Evolutionary conservation across 257 asterid species (phyloP).

Genomic region (Solanum acaule): DNA sequence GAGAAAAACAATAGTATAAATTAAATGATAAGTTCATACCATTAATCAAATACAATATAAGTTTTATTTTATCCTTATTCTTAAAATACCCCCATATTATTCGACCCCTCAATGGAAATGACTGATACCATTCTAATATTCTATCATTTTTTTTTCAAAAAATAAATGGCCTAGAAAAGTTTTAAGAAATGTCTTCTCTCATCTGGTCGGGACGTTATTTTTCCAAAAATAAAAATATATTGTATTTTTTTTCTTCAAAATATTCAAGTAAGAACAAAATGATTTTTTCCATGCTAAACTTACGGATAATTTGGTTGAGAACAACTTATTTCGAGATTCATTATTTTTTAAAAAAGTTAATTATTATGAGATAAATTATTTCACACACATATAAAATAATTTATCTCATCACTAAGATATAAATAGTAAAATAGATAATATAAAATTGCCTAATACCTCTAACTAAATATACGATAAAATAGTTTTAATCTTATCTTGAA

Average conservation of each 20-base stretch:
- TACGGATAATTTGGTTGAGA: neutral
- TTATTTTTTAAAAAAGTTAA: no score
- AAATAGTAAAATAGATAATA: accelerated
- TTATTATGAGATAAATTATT: no score
- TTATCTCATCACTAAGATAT: no score
- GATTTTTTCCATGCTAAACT: neutral
- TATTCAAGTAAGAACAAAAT: neutral
- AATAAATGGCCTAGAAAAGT: neutral
- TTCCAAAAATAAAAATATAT: no score
- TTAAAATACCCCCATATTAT: neutral
- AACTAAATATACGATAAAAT: no score
- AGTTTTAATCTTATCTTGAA: no score
- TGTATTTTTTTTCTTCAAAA: neutral
- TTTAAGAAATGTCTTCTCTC: neutral
- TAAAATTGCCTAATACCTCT: no score
- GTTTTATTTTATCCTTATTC: neutral
- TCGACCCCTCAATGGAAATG: neutral
- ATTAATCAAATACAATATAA: neutral
- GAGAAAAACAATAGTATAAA: neutral
- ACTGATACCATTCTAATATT: neutral
- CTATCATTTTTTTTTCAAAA: neutral
- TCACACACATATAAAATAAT: no score
- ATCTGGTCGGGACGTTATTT: neutral
- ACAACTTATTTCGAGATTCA: no score
- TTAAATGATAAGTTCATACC: neutral